Evolutionary conservation across 345 rosid species (phyloP).

Genomic region (Corchorus capsularis): DNA sequence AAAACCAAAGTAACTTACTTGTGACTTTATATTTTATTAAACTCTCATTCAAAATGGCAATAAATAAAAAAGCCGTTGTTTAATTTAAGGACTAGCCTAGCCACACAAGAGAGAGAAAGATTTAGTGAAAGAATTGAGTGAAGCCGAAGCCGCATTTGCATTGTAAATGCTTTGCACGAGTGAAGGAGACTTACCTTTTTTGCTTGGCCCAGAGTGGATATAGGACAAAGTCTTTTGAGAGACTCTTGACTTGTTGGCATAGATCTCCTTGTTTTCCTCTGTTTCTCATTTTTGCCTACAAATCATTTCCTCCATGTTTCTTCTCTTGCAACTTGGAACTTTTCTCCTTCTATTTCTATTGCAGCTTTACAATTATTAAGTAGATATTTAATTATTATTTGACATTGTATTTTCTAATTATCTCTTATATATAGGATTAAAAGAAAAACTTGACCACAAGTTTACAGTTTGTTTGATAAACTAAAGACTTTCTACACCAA

Average conservation of each 20-base stretch:
- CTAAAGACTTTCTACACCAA: not conserved
- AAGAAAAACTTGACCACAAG: too few relatives aligned
- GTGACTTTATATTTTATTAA: not conserved
- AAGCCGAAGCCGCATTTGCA: not conserved
- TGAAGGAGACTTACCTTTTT: constrained; percentile 1
- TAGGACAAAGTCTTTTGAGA: constrained; percentile 11
- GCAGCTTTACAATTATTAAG: not conserved
- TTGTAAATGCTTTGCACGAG: constrained; percentile 5
- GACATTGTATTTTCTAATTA: not conserved
- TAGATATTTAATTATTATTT: not conserved
- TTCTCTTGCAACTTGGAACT: not conserved
- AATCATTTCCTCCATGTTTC: constrained; percentile 17
- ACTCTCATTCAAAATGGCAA: constrained; percentile 5
- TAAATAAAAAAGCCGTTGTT: not conserved
- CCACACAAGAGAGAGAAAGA: not conserved
- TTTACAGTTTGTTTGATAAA: too few relatives aligned
- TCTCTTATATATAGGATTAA: not conserved
- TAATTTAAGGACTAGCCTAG: constrained; percentile 2
- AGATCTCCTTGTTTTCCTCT: constrained; percentile 17
- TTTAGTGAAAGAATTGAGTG: not conserved
- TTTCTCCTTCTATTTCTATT: not conserved
- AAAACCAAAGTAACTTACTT: constrained; percentile 12
- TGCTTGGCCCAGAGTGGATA: constrained; percentile 18
- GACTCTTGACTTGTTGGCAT: constrained; percentile 12
- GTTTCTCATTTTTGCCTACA: constrained; percentile 8